Conservation (phyloP, 2,329 filamentous ascomycete genomes). For the Pseudogymnoascus verrucosus region DNA sequence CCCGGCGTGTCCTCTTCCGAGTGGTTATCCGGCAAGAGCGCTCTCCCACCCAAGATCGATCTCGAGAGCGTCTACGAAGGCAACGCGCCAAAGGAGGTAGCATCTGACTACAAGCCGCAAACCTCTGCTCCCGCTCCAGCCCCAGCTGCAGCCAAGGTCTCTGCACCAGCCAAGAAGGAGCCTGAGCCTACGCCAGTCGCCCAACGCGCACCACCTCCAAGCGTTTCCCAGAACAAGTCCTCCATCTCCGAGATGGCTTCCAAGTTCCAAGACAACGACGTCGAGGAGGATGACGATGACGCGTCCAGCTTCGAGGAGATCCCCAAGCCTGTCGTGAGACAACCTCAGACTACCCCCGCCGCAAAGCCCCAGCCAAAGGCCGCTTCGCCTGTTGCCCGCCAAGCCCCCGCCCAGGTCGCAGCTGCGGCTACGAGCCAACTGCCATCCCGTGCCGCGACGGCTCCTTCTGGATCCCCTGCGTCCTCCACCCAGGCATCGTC, state of each 20-base stretch:
- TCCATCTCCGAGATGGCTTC: slow-evolving; percentile 79
- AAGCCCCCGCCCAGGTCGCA: slow-evolving; percentile 18
- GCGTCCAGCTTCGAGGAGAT: slow-evolving; percentile 83
- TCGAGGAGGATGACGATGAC: slow-evolving; percentile 48
- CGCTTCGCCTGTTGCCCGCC: slow-evolving; percentile 30
- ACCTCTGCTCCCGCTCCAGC: slow-evolving; percentile 37
- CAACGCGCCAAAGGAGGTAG: slow-evolving; percentile 66
- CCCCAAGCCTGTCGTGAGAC: slow-evolving; percentile 62
- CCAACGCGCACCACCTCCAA: slow-evolving; percentile 49
- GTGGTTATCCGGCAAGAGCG: slow-evolving; percentile 82
- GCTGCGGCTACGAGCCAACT: slow-evolving; percentile 26
- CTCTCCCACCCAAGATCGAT: slow-evolving; percentile 81
- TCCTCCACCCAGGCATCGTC: slow-evolving; percentile 29
- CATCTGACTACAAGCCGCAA: slow-evolving; percentile 58
- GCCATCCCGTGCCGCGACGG: slow-evolving; percentile 16
- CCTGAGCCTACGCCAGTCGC: slow-evolving; percentile 44
- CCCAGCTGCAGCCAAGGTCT: slow-evolving; percentile 37
- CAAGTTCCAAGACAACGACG: slow-evolving; percentile 71
- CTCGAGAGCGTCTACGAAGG: slow-evolving; percentile 89
- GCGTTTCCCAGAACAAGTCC: slow-evolving; percentile 75
- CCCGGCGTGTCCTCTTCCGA: slow-evolving; percentile 72
- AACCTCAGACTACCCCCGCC: slow-evolving; percentile 28
- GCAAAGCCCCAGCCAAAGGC: slow-evolving; percentile 36
- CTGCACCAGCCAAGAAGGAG: slow-evolving; percentile 43
- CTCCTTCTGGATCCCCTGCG: slow-evolving; percentile 28